A percentile compares a stretch with the other conserved stretches of the same genome.
Conservation (phyloP, 306 rosid genomes). For the Lithocarpus polystachyus region DNA sequence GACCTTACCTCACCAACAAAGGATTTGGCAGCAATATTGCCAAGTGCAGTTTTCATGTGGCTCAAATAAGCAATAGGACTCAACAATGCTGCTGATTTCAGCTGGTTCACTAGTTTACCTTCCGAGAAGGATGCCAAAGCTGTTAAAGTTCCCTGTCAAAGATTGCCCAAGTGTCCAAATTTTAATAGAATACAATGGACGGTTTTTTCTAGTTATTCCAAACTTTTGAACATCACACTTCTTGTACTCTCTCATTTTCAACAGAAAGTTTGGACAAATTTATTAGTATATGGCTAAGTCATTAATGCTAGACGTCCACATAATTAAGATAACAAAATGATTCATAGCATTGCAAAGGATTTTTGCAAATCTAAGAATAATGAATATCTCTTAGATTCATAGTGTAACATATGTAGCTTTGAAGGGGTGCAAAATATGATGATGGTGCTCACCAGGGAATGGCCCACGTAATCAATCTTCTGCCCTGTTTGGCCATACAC, state of each 20-base stretch:
- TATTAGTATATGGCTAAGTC: no score
- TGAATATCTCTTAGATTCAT: not conserved
- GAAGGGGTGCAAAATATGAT: not conserved
- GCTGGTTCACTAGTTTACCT: slow-evolving; percentile 54
- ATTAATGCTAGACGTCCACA: no score
- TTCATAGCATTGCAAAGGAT: no score
- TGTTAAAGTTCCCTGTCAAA: slow-evolving; percentile 71
- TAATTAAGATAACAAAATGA: no score
- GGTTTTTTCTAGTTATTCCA: no score
- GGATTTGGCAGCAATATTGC: slow-evolving; percentile 53
- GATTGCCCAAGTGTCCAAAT: not conserved
- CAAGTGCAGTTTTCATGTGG: slow-evolving; percentile 66
- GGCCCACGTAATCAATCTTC: slow-evolving; percentile 83
- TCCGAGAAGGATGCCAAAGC: slow-evolving; percentile 73
- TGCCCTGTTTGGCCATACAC: slow-evolving; percentile 63
- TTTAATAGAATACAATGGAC: not conserved
- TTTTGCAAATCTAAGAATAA: not conserved
- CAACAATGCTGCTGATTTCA: slow-evolving; percentile 68
- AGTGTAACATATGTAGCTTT: not conserved
- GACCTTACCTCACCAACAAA: slow-evolving; percentile 63
- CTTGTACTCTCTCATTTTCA: no score
- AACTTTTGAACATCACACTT: no score
- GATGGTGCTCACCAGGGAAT: slow-evolving; percentile 58
- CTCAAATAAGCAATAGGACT: slow-evolving; percentile 82
- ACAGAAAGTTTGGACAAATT: no score